Evolutionary conservation across 1,139 yeast genomes (phyloP).

Genomic region (Kodamaea sp.): DNA sequence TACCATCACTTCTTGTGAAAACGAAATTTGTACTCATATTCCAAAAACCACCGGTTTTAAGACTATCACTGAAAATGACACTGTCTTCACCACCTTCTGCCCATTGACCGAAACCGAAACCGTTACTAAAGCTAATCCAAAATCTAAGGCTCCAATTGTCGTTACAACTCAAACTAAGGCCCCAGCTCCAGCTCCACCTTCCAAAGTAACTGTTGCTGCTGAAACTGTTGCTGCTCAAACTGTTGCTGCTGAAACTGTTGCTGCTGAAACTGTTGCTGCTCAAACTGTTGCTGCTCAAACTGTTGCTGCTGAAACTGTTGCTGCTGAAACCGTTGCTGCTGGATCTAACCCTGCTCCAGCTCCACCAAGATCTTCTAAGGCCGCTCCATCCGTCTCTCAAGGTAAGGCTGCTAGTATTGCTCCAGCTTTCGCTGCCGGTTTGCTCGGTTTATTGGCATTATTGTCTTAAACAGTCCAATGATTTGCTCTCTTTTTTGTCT

Average conservation of each 20-base stretch:
- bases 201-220: no score
- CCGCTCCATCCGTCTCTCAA: slow-evolving; percentile 5
- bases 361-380: no score
- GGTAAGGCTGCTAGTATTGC: not conserved
- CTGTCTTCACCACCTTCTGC: slow-evolving; percentile 9
- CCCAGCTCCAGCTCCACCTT: slow-evolving; percentile 8
- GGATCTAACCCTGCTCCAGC: slow-evolving; percentile 2
- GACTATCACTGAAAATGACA: slow-evolving; percentile 1
- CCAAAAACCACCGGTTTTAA: slow-evolving; percentile 39
- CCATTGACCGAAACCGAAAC: slow-evolving; percentile 3
- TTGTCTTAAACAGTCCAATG: not conserved
- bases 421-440: slow-evolving; percentile 16
- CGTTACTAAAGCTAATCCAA: slow-evolving; percentile 2
- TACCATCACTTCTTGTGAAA: slow-evolving; percentile 46
- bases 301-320: no score
- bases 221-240: slow-evolving; percentile 13
- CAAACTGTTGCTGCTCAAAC: no score
- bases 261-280: slow-evolving; percentile 2
- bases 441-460: slow-evolving; percentile 5
- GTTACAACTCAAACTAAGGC: slow-evolving; percentile 1
- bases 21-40: slow-evolving; percentile 30
- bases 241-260: no score
- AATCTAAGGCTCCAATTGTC: slow-evolving; percentile 2
- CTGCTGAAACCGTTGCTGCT: no score
- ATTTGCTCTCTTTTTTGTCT: not conserved